Evolutionary conservation across 805 yeast species (phyloP), one percentile per base, ranked within the genome.

Genomic region (Saturnispora kantuleensis): DNA sequence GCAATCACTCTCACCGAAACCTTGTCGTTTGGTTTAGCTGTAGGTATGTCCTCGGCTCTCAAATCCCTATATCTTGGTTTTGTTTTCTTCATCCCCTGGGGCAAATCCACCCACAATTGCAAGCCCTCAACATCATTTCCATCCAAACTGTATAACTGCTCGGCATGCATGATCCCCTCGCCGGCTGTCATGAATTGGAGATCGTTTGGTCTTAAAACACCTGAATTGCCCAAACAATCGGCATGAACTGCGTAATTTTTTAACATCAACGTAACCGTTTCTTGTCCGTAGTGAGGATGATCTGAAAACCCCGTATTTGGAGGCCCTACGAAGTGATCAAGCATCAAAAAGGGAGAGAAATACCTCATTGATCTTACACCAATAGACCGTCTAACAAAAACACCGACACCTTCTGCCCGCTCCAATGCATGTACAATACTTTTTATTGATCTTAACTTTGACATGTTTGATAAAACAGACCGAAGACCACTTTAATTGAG

Each of bases 141-240:
- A 35, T 71, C 71, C 33, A 60, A 63, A 34, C 72, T 67, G 32
- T 79, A 79, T 7, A 95, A 95, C 77, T 86, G 86, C 58, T 87
- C 96, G 2, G 87, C 74, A 60, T 86, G 96, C 44, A 84, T 84
- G 32, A 86, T 77, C 41, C 94, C 96, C 54, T 73, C 74, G 47
- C 95, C 96, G 4, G 96, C 95, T 26, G 95, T 87, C 96, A 87
- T 87, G 62, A 87, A 86, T 61, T 87, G 96, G 52, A 88, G 67
- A 59, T 87, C 96, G 46, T 95, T 95, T 6, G 86, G 77, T 50
- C 74, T 70, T 43, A 88, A 65, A 8, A 84, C 69, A 45, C 95
- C 96, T 42, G 74, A 71, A n/a, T 82, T 67, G 1, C 95, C 95
- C 2, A 94, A 84, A 64, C 87, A 85, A 60, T 88, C 96, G 57